These are phyloP conservation scores for Kodamaea restingae DNA, from an alignment of 805 yeast species.

Conservation along the genomic window DNA sequence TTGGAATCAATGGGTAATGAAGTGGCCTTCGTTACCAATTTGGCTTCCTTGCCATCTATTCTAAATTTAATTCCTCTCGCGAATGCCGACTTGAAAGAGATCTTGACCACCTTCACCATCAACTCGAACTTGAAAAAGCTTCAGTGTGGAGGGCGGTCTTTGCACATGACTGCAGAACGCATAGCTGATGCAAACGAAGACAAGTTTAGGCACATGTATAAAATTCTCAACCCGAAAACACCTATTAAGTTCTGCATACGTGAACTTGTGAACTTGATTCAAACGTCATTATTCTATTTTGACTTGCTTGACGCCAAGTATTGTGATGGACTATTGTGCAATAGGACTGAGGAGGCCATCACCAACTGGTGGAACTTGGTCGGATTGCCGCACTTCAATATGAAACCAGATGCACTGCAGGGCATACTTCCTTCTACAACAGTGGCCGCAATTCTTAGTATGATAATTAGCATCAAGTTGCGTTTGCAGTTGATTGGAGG, in stretches of 20 bases:
- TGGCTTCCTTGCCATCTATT: conserved; percentile 75
- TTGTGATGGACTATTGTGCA: conserved; percentile 85
- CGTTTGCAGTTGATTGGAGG: conserved; percentile 41
- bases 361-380: conserved; percentile 76
- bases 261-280: conserved; percentile 72
- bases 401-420: conserved; percentile 43
- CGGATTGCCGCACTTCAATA: conserved; percentile 49
- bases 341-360: conserved; percentile 69
- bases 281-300: conserved; percentile 73
- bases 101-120: conserved; percentile 58
- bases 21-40: conserved; percentile 69
- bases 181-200: conserved; percentile 78
- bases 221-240: conserved; percentile 46
- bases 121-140: conserved; percentile 74
- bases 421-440: conserved; percentile 62
- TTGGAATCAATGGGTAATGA: conserved; percentile 14
- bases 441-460: conserved; percentile 76
- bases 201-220: conserved; percentile 74
- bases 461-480: conserved; percentile 65
- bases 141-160: conserved; percentile 83
- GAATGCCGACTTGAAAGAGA: conserved; percentile 48
- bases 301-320: conserved; percentile 61
- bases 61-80: conserved; percentile 69
- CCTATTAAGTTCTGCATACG: conserved; percentile 63
- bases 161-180: conserved; percentile 56